Conservation (phyloP, 2,329 filamentous ascomycete species). For the Aspergillaceae sp. region DNA sequence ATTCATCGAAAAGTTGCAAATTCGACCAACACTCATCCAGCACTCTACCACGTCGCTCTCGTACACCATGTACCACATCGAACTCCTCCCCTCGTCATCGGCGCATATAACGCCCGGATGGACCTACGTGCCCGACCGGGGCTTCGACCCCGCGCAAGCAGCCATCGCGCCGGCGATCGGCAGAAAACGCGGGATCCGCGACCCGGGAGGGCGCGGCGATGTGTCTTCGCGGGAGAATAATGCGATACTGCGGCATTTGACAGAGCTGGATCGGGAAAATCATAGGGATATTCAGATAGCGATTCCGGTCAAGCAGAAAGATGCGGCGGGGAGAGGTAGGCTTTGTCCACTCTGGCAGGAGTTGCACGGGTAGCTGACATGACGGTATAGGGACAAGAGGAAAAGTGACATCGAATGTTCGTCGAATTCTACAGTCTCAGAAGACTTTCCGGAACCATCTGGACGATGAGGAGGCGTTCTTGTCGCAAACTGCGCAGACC, state of each 20-base stretch:
- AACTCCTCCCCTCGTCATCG: slow-evolving; percentile 66
- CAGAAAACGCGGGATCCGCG: slow-evolving; percentile 64
- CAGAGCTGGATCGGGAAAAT: slow-evolving; percentile 74
- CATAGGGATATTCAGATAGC: slow-evolving; percentile 63
- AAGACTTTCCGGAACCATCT: slow-evolving; percentile 44
- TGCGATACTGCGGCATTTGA: slow-evolving; percentile 71
- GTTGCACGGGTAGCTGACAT: background rate
- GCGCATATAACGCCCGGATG: slow-evolving; percentile 72
- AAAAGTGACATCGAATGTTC: slow-evolving; percentile 40
- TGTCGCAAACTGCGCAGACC: slow-evolving; percentile 17
- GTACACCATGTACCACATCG: slow-evolving; percentile 58
- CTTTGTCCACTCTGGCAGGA: background rate
- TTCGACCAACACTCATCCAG: background rate
- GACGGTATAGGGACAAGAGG: slow-evolving; percentile 21
- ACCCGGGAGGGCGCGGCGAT: slow-evolving; percentile 50
- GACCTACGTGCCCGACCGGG: slow-evolving; percentile 78
- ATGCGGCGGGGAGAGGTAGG: slow-evolving; percentile 35
- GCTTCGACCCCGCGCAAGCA: slow-evolving; percentile 50
- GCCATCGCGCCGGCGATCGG: slow-evolving; percentile 43
- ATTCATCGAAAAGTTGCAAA: background rate
- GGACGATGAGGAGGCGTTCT: slow-evolving; percentile 43
- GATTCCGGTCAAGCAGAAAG: slow-evolving; percentile 49
- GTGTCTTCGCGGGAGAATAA: slow-evolving; percentile 73
- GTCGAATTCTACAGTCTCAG: slow-evolving; percentile 40
- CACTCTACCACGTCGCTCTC: background rate